Evolutionary conservation across 73 alveolate genomes (phyloP).

Genomic region (Uronychia binucleata): DNA sequence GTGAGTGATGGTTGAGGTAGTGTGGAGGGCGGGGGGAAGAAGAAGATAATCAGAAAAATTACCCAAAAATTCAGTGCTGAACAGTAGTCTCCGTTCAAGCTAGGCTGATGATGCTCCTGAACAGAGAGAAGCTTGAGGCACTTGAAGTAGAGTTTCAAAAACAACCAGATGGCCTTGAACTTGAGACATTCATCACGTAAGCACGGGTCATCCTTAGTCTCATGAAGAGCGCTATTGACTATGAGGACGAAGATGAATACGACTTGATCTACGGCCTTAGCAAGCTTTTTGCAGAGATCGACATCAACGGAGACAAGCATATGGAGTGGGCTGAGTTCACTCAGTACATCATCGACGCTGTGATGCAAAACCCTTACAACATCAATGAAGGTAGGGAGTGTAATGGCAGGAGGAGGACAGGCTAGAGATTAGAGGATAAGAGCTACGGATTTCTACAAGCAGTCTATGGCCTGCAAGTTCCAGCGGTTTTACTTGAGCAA

Average conservation of each 20-base stretch:
- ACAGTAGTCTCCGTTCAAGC: neutral
- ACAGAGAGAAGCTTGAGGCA: slow-evolving; percentile 44
- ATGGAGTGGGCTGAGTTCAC: slow-evolving; percentile 98
- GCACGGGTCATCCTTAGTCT: slow-evolving; percentile 64
- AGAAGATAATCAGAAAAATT: slow-evolving; percentile 19
- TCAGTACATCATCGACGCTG: slow-evolving; percentile 93
- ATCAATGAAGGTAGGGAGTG: slow-evolving; percentile 46
- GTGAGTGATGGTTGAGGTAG: neutral
- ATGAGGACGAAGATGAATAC: slow-evolving; percentile 78
- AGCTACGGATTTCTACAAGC: neutral
- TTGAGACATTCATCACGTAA: slow-evolving; percentile 39
- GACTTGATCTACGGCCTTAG: slow-evolving; percentile 93
- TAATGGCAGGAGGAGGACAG: neutral
- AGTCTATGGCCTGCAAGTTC: slow-evolving; percentile 4
- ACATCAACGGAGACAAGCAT: slow-evolving; percentile 93
- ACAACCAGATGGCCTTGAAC: slow-evolving; percentile 92
- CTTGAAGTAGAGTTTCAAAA: slow-evolving; percentile 56
- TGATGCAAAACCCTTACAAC: slow-evolving; percentile 69
- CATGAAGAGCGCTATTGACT: slow-evolving; percentile 74
- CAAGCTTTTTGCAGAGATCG: slow-evolving; percentile 91
- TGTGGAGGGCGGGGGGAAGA: neutral
- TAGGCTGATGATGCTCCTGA: slow-evolving; percentile 45
- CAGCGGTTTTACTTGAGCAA: slow-evolving; percentile 25
- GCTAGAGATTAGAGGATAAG: neutral
- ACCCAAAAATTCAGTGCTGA: slow-evolving; percentile 30